Base-by-base conservation (phyloP, 345 rosid species). In the Brassica juncea region DNA sequence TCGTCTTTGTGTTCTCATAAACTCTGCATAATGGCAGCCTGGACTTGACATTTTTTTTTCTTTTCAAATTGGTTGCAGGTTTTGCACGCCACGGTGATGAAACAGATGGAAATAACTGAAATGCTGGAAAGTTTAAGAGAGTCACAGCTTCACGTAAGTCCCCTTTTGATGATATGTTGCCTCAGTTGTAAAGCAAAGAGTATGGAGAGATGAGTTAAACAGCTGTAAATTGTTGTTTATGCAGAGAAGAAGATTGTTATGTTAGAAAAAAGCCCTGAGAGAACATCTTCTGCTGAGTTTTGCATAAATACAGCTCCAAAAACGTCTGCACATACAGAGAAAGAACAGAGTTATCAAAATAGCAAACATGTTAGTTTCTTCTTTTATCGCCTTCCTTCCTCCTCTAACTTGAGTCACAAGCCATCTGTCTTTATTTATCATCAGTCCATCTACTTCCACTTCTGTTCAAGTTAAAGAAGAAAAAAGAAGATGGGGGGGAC, bases 31-130 rank as follows among this genome's bases (percentile, higher is more conserved):
- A 27, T 39, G 5, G 14, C 35, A 42, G 28, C 25, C 6, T 31
- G 49, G 62, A 34, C 11, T 66, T 0, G 14, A 68, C 44, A 31
- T 47, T 73, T 72, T 52, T 42, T 14, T 42, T 11, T 10, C 14
- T 31, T 23, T 31, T 31, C 34, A 47, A 62, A 0, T 31, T 49
- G 67, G 23, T 75, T 81, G 66, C 87, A 94, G 99, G 89, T 88
- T 59, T 82, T 94, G 52, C 97, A 94, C 44, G 80, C 86, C 49
- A 82, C 97, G 0, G 90, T 91, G 72, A 73, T 88, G 79, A 90
- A 89, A 80, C 99, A 92, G 78, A 86, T 91, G 49, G 94, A 94
- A 84, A 91, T 94, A 66, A 75, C 88, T 10, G 87, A 88, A 68
- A 69, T 84, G 83, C 86, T 93, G 39, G 94, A 90, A 68, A 84